These are phyloP conservation scores for Nannizzia gypsea DNA, from an alignment of 2,329 filamentous ascomycete genomes.

Conservation along the genomic window DNA sequence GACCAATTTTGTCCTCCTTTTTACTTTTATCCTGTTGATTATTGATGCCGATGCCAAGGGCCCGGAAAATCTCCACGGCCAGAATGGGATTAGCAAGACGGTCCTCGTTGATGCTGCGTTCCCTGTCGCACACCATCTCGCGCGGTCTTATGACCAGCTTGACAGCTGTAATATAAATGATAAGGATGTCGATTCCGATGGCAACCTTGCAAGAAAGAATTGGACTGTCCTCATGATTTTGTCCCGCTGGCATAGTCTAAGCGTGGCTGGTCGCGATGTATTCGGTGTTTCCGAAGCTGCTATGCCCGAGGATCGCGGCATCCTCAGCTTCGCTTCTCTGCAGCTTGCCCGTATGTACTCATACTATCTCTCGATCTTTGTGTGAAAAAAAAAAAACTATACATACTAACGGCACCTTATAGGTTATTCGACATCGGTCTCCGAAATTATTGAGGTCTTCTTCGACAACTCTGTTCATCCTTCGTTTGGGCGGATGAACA, in stretches of 20 bases:
- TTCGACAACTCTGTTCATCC: slow-evolving; percentile 25
- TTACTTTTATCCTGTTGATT: slow-evolving; percentile 31
- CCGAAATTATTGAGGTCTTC: slow-evolving; percentile 24
- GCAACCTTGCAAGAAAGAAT: slow-evolving; percentile 29
- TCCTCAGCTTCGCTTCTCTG: slow-evolving; percentile 26
- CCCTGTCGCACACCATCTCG: slow-evolving; percentile 29
- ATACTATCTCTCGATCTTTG: not conserved
- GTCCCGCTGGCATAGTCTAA: slow-evolving; percentile 32
- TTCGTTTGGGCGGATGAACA: slow-evolving; percentile 26
- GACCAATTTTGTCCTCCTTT: slow-evolving; percentile 32
- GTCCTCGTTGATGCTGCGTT: slow-evolving; percentile 30
- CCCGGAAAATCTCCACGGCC: slow-evolving; percentile 31
- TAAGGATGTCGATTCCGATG: slow-evolving; percentile 30
- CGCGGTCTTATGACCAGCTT: slow-evolving; percentile 29
- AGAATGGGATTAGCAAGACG: slow-evolving; percentile 31
- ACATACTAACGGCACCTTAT: no score
- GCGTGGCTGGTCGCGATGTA: slow-evolving; percentile 30
- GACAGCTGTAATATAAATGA: slow-evolving; percentile 23
- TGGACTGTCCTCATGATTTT: slow-evolving; percentile 32
- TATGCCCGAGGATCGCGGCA: slow-evolving; percentile 28
- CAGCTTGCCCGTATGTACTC: slow-evolving; percentile 29
- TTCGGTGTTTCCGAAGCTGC: slow-evolving; percentile 29
- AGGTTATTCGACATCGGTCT: slow-evolving; percentile 28
- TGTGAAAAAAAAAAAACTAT: no score
- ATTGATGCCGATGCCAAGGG: slow-evolving; percentile 33